Evolutionary conservation across 2,329 filamentous ascomycete species (phyloP).

Genomic region (Alternaria arbusti): DNA sequence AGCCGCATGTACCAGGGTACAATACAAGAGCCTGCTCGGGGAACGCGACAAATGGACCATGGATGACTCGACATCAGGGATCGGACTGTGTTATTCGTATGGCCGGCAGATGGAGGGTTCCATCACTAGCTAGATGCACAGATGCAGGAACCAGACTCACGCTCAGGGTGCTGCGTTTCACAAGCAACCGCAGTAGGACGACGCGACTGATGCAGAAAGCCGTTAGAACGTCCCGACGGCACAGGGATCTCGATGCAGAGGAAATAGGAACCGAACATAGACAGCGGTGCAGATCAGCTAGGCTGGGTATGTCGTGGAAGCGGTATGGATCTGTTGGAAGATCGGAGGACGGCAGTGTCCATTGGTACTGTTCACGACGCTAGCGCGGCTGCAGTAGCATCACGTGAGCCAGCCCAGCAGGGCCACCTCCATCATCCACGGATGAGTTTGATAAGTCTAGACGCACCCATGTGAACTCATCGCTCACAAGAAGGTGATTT

Average conservation of each 20-base stretch:
- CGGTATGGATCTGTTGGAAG: neutral
- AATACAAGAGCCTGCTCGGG: neutral
- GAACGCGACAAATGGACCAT: neutral
- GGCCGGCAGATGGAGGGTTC: neutral
- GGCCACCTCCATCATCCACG: neutral
- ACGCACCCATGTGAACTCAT: neutral
- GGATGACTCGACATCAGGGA: neutral
- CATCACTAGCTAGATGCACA: conserved; percentile 3
- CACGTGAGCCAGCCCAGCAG: conserved; percentile 5
- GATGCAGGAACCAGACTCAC: conserved; percentile 19
- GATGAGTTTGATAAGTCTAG: neutral
- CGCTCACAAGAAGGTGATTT: neutral
- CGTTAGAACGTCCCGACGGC: neutral
- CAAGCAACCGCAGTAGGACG: conserved; percentile 9
- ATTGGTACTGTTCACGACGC: conserved; percentile 1
- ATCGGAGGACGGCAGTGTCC: neutral
- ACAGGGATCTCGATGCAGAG: neutral
- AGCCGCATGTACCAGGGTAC: conserved; percentile 1
- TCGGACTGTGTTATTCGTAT: neutral
- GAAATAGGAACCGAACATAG: neutral
- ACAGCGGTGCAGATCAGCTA: neutral
- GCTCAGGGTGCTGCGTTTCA: conserved; percentile 6
- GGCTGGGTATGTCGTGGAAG: neutral
- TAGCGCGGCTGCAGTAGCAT: neutral
- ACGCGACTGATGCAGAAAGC: neutral